These are phyloP conservation scores for Globisporangium spiculum DNA, from an alignment of 352 stramenopile species.

Conservation along the genomic window DNA sequence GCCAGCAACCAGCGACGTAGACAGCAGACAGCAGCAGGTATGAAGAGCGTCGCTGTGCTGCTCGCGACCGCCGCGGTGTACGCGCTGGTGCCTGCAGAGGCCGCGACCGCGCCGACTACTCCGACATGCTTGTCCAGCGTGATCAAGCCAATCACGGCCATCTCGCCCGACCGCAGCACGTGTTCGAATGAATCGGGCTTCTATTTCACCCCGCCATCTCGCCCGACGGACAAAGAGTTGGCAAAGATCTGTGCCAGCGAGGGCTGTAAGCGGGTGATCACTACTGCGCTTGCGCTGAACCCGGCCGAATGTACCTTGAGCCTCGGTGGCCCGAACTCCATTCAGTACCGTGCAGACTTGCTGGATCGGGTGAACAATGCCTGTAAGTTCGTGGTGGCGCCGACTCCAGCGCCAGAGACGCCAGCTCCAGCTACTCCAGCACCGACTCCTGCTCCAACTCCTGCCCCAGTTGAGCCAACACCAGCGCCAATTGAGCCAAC, in stretches of 20 bases:
- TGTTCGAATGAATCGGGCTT: slow-evolving; percentile 12
- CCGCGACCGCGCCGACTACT: background rate
- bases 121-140: slow-evolving; percentile 1
- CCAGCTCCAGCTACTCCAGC: background rate
- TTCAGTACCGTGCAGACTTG: slow-evolving; percentile 18
- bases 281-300: background rate
- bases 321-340: background rate
- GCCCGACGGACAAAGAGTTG: slow-evolving; percentile 2
- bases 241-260: slow-evolving; percentile 13
- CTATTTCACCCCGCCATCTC: slow-evolving; percentile 1
- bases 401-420: background rate
- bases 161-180: slow-evolving; percentile 11
- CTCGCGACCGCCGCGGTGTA: background rate
- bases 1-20: background rate
- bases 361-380: slow-evolving; percentile 10
- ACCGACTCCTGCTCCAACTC: background rate
- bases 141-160: slow-evolving; percentile 4
- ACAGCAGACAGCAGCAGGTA: background rate
- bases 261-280: slow-evolving; percentile 3
- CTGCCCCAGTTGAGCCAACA: background rate
- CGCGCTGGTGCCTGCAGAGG: background rate
- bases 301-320: slow-evolving; percentile 16
- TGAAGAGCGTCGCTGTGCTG: slow-evolving; percentile 1
- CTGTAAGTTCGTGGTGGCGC: slow-evolving; percentile 10
- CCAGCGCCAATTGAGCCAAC: background rate